Evolutionary conservation across 179 eudicot species (phyloP), one percentile per base, ranked within the genome.

Genomic region (Gypsophila paniculata): DNA sequence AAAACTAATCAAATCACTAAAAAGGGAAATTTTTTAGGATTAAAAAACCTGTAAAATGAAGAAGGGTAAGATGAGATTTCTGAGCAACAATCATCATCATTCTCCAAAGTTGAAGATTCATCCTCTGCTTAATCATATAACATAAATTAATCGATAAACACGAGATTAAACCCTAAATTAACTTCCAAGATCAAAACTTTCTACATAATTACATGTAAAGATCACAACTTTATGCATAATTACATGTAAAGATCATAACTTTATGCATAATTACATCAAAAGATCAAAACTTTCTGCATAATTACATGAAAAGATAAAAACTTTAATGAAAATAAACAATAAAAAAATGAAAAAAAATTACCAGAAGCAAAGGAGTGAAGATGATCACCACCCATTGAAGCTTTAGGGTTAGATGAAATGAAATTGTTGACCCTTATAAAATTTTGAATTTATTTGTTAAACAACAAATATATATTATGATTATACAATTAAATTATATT

Each of bases 381-480:
- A 65, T 68, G 54, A 51, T 75, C 82, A 61, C 82, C 82, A 75
- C 82, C 82, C 82, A 79, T 79, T 67, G 46, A 34, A 65, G 59
- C 59, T 76, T 29, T 29, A 1, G 17, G 34, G 15, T 52, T 26
- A 6, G 57, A 12, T 5, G 10, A 51, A 54, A 65, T 68, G 22
- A 18, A 19, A 57, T 52, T 69, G n/a, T 29, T 54, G 72, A 69
- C 72, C 72, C 32, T 21, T 38, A 61, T 36, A 36, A 2, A 2
- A 3, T 23, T 55, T 36, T 10, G 15, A 1, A 15, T 14, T 38
- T 36, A 61, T 54, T 63, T 19, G 34, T 1, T 29, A 29, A 29
- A 29, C 2, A 4, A 1, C 2, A 29, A 29, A 1, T 1, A 6
- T 36, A 46, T 64, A 42, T 49, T 14, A 0, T 60, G 25, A 17